Base-by-base conservation (phyloP, 2,329 filamentous ascomycete genomes). In the Trichoderma atroviride region DNA sequence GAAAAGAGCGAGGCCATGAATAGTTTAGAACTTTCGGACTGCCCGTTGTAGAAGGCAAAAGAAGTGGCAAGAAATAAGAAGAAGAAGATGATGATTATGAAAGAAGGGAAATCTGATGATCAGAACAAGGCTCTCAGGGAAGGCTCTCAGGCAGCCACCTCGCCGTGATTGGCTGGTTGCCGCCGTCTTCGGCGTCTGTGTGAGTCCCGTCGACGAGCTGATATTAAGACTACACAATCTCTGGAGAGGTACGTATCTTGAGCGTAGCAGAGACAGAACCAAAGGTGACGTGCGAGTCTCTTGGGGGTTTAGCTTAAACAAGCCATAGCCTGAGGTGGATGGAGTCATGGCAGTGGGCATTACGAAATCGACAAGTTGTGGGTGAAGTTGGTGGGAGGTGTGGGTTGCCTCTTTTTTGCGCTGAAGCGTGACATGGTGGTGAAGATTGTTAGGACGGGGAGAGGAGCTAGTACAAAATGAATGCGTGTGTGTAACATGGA, bases 141-240 rank as follows among this genome's bases (percentile, higher is more conserved):
- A 22, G 53, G 53, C n/a, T 33, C 37, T 58, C 35, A 66, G 63
- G 53, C 63, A 66, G 53, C 52, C 52, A 47, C 24, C 19, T 31
- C 33, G 40, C 31, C 13, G 9, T 35, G 33, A 65, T 66, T 66
- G 53, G 52, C 56, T 66, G 24, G 53, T 66, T 58, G 63, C 37
- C 33, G 62, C 52, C 52, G 52, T 31, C 57, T 29, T 56, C 52
- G 33, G 35, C 52, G 35, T 27, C 29, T 14, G 35, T 27, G 29
- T 52, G 29, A 62, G 60, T 62, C 60, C 40, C 24, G 33, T 27
- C 29, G 43, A 40, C 60, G 16, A 53, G 60, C 33, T 64, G 61
- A 43, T 31, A 22, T 19, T 60, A 24, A 16, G 58, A 47, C 37
- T 16, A 47, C 58, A 31, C 58, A 24, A 43, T 3, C 29, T 60